Conservation (phyloP, 176 grass and related monocot genomes). For the Dendrocalamus sinicus region DNA sequence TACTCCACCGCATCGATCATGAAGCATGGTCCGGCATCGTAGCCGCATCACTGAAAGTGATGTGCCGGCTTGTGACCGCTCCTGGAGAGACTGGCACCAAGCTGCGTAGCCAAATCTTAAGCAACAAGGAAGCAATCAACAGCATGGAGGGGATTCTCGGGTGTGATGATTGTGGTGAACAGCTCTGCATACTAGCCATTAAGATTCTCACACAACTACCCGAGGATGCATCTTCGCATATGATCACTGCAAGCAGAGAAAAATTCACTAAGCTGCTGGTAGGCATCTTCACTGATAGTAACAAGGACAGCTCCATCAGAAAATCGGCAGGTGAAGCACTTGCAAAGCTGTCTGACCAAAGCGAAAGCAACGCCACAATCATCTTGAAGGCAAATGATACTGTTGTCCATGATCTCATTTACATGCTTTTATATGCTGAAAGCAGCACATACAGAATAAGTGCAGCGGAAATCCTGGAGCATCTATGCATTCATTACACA, state of each 20-base stretch:
- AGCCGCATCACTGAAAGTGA: neutral
- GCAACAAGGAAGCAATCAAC: neutral
- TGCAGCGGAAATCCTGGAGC: too few species aligned
- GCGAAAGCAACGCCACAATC: neutral
- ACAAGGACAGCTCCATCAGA: neutral
- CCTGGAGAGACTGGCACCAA: neutral
- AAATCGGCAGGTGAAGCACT: neutral
- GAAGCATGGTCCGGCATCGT: neutral
- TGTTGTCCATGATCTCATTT: neutral
- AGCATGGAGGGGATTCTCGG: neutral
- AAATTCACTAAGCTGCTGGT: neutral
- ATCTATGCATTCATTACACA: too few species aligned
- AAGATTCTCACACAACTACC: neutral
- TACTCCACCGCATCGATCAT: neutral
- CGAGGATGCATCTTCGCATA: neutral
- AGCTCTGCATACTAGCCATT: neutral
- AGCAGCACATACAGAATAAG: too few species aligned
- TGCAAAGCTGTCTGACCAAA: neutral
- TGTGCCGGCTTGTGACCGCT: neutral
- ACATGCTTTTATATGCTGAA: too few species aligned
- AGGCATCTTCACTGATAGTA: neutral
- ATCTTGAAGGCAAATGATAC: neutral
- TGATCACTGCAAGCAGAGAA: neutral
- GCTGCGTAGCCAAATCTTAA: neutral
- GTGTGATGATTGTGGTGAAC: rapidly evolving